Evolutionary conservation across 2,329 filamentous ascomycete species (phyloP).

Genomic region (Aspergillus texensis): DNA sequence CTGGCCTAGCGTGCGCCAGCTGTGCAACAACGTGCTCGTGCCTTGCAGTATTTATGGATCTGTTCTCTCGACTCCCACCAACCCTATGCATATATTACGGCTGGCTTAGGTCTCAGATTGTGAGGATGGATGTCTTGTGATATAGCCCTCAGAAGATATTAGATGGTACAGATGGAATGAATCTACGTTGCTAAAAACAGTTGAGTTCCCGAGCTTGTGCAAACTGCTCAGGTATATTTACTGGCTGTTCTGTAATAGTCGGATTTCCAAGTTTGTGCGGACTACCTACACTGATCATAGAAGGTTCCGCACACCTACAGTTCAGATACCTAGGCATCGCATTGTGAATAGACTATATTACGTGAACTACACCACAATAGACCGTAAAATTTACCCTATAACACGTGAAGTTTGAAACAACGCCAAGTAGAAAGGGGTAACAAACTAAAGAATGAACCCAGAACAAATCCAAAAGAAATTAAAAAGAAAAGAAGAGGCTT

Average conservation of each 20-base stretch:
- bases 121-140: neutral
- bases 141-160: neutral
- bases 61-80: neutral
- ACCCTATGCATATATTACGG: neutral
- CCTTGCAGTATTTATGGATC: neutral
- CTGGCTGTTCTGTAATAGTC: neutral
- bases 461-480: neutral
- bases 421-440: neutral
- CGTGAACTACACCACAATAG: neutral
- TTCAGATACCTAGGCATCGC: neutral
- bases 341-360: neutral
- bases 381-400: neutral
- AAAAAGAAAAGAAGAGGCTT: neutral
- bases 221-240: neutral
- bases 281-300: neutral
- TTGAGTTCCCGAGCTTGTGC: neutral
- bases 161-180: neutral
- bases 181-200: neutral
- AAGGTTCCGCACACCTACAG: neutral
- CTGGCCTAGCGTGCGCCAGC: neutral
- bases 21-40: neutral
- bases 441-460: neutral
- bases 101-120: neutral
- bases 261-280: neutral
- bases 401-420: neutral